Evolutionary conservation across 768 basidiomycete genomes (phyloP).

Genomic region (Kwoniella pini): DNA sequence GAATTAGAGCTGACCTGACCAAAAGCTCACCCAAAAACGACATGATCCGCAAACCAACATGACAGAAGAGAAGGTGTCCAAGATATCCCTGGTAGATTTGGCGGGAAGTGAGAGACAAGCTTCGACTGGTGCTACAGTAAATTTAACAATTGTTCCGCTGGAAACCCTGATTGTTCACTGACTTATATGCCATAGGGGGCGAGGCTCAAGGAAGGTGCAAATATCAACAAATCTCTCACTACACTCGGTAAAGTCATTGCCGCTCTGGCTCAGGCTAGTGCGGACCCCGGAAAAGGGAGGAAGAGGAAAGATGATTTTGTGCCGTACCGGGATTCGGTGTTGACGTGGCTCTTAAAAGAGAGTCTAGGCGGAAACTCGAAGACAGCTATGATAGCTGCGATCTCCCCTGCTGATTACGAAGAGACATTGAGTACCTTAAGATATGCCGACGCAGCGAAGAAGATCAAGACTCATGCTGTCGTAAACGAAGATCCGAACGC

Average conservation of each 20-base stretch:
- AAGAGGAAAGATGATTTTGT: conserved; percentile 88
- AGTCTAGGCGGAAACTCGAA: conserved; percentile 74
- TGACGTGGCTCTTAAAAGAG: conserved; percentile 98
- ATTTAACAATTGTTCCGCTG: background rate
- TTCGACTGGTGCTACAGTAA: conserved; percentile 85
- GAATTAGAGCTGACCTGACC: too few species aligned
- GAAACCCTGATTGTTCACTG: background rate
- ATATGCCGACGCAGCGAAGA: conserved; percentile 97
- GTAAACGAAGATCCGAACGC: conserved; percentile 99
- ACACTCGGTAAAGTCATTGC: conserved; percentile 98
- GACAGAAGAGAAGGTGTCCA: conserved; percentile 97
- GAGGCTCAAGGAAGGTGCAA: conserved; percentile 93
- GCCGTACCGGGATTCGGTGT: conserved; percentile 95
- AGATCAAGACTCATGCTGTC: conserved; percentile 99
- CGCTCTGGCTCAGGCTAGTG: conserved; percentile 68
- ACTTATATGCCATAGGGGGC: conserved; percentile 61
- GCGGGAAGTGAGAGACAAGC: conserved; percentile 97
- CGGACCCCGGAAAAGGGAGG: conserved; percentile 66
- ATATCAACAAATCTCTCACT: conserved; percentile 98
- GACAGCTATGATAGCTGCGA: conserved; percentile 99
- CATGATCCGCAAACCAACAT: conserved; percentile 81
- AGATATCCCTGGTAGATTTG: conserved; percentile 94
- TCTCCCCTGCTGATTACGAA: conserved; percentile 68
- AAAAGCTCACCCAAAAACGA: conserved; percentile 88
- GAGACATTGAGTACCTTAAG: conserved; percentile 95